Evolutionary conservation across 768 basidiomycete species (phyloP).

Genomic region (Suillus subaureus): DNA sequence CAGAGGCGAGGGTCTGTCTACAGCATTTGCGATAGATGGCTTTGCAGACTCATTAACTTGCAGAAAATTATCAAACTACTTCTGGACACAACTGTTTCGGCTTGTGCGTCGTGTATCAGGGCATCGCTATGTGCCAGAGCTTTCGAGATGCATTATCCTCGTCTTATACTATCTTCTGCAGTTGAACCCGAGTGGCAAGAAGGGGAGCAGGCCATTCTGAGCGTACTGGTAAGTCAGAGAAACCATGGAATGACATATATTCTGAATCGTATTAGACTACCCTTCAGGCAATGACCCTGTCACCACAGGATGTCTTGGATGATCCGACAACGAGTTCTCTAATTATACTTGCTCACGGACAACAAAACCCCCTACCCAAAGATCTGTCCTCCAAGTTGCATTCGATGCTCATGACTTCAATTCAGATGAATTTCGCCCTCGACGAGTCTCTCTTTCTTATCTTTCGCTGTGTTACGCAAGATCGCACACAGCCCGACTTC

Average conservation of each 20-base stretch:
- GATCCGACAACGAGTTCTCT: slow-evolving; percentile 31
- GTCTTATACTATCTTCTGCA: slow-evolving; percentile 40
- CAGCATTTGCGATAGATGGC: neutral
- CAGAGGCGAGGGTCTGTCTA: slow-evolving; percentile 25
- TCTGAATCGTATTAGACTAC: slow-evolving; percentile 25
- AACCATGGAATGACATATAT: neutral
- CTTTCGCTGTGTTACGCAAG: slow-evolving; percentile 29
- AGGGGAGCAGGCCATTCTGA: slow-evolving; percentile 39
- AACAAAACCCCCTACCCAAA: slow-evolving; percentile 13
- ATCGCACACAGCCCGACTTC: slow-evolving; percentile 1
- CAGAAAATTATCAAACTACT: slow-evolving; percentile 34
- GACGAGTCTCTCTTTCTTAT: slow-evolving; percentile 67
- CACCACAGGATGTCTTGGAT: slow-evolving; percentile 11
- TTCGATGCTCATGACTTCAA: slow-evolving; percentile 47
- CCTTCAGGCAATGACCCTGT: slow-evolving; percentile 36
- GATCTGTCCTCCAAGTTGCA: slow-evolving; percentile 30
- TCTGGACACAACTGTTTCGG: slow-evolving; percentile 39
- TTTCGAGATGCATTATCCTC: slow-evolving; percentile 48
- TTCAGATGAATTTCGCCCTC: slow-evolving; percentile 55
- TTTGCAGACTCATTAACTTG: neutral
- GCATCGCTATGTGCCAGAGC: slow-evolving; percentile 48
- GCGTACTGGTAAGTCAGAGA: slow-evolving; percentile 42
- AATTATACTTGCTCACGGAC: slow-evolving; percentile 27
- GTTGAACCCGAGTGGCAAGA: slow-evolving; percentile 39
- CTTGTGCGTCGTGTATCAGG: slow-evolving; percentile 42